A percentile compares a stretch with the other conserved stretches of the same genome.
These are phyloP conservation scores for Corylus heterophylla DNA, from an alignment of 306 rosid species.

Conservation along the genomic window DNA sequence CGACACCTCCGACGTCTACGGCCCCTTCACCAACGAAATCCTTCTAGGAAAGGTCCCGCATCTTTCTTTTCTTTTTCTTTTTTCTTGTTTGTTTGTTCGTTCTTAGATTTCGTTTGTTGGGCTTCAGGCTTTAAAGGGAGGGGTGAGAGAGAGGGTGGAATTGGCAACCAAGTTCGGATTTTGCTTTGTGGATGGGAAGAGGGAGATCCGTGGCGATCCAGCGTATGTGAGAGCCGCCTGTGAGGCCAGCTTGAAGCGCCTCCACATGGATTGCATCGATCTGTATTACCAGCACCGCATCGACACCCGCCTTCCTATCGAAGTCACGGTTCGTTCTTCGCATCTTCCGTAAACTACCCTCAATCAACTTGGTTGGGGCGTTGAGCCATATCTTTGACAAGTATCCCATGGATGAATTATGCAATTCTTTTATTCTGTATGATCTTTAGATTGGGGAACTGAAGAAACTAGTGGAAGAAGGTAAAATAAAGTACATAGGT, in stretches of 20 bases:
- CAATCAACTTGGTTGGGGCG: no score
- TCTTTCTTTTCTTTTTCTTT: not conserved
- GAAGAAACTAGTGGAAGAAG: constrained; percentile 61
- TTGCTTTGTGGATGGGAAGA: constrained; percentile 9
- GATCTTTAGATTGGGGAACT: constrained; percentile 56
- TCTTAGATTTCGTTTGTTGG: no score
- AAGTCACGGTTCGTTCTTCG: constrained; percentile 53
- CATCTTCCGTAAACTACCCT: no score
- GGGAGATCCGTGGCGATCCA: constrained; percentile 54
- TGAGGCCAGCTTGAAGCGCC: constrained; percentile 66
- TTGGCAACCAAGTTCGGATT: constrained; percentile 64
- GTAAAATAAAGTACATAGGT: constrained; percentile 64
- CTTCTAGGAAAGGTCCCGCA: constrained; percentile 41
- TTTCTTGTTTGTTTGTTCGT: not conserved
- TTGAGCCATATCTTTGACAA: no score
- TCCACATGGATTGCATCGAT: constrained; percentile 52
- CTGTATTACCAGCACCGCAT: constrained; percentile 74
- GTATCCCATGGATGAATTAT: no score
- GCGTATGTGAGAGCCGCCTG: constrained; percentile 61
- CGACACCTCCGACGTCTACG: constrained; percentile 60
- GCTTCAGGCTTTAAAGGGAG: constrained; percentile 41
- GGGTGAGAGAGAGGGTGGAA: constrained; percentile 42
- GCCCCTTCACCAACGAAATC: constrained; percentile 49
- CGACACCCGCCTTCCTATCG: constrained; percentile 66
- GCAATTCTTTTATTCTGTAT: not conserved